Conservation (phyloP, 2,329 filamentous ascomycete genomes). For the Aspergillus jensenii region DNA sequence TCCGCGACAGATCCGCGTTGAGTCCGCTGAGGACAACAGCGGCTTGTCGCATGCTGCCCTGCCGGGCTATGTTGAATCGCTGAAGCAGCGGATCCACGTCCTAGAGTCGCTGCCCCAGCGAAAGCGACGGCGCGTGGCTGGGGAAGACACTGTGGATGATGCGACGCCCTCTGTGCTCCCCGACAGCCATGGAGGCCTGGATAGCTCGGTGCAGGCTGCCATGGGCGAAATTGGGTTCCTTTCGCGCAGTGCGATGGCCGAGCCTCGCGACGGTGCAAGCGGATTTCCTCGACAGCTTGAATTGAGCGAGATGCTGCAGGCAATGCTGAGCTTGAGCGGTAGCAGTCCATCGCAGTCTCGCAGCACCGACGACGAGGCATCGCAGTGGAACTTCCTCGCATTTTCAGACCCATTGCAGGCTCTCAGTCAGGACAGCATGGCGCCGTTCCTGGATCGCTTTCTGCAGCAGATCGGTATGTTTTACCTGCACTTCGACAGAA, state of each 20-base stretch:
- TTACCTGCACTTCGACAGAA: slow-evolving; percentile 14
- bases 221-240: slow-evolving; percentile 33
- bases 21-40: slow-evolving; percentile 13
- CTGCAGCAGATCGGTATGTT: slow-evolving; percentile 7
- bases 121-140: slow-evolving; percentile 5
- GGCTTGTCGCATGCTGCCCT: slow-evolving; percentile 20
- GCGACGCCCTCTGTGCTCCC: neutral
- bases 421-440: slow-evolving; percentile 5
- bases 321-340: slow-evolving; percentile 17
- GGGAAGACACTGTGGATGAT: neutral
- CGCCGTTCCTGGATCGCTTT: slow-evolving; percentile 14
- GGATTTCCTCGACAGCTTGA: slow-evolving; percentile 23
- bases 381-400: neutral
- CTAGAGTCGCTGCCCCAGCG: slow-evolving; percentile 12
- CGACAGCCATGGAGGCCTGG: neutral
- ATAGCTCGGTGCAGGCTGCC: slow-evolving; percentile 21
- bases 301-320: slow-evolving; percentile 20
- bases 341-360: slow-evolving; percentile 11
- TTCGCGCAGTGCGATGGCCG: slow-evolving; percentile 33
- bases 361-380: neutral
- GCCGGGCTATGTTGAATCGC: slow-evolving; percentile 20
- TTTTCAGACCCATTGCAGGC: neutral
- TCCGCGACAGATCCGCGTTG: slow-evolving; percentile 16
- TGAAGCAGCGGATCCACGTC: slow-evolving; percentile 21
- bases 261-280: slow-evolving; percentile 23